Evolutionary conservation across 306 rosid species (phyloP).

Genomic region (Calophaca sinica): DNA sequence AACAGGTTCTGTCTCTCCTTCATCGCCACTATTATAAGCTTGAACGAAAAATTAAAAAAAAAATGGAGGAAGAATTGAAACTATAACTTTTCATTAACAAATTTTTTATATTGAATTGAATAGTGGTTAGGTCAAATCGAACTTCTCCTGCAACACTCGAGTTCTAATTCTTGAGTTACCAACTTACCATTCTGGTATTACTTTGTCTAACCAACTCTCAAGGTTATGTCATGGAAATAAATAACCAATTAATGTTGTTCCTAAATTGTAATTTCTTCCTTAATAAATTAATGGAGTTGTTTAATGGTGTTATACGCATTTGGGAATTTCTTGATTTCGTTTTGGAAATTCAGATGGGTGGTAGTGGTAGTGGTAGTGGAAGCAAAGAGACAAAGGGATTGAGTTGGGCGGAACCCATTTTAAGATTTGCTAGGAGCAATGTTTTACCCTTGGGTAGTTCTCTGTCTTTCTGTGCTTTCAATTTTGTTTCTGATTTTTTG

Average conservation of each 20-base stretch:
- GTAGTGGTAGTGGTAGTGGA: conserved; percentile 55
- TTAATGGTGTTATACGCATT: conserved; percentile 1
- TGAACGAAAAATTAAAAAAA: too few relatives aligned
- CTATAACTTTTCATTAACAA: background rate
- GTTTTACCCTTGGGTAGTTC: conserved; percentile 78
- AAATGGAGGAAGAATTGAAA: background rate
- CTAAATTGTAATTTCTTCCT: background rate
- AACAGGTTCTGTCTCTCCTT: conserved; percentile 59
- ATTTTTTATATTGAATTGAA: background rate
- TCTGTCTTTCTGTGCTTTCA: conserved; percentile 6
- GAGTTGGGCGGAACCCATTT: conserved; percentile 63
- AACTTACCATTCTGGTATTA: too few relatives aligned
- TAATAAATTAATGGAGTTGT: background rate
- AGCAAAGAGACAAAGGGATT: conserved; percentile 46
- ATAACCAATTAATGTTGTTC: background rate
- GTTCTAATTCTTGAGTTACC: too few relatives aligned
- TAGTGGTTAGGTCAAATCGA: background rate
- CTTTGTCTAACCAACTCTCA: too few relatives aligned
- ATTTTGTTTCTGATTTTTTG: background rate
- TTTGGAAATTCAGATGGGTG: conserved; percentile 62
- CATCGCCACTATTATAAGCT: background rate
- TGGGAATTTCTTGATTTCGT: background rate
- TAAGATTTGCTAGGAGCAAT: conserved; percentile 66
- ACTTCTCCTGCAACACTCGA: background rate
- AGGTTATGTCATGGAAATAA: background rate